phyloP scores from a whole-genome alignment of 2,329 filamentous ascomycete species.

The Helotiales sp. region DNA sequence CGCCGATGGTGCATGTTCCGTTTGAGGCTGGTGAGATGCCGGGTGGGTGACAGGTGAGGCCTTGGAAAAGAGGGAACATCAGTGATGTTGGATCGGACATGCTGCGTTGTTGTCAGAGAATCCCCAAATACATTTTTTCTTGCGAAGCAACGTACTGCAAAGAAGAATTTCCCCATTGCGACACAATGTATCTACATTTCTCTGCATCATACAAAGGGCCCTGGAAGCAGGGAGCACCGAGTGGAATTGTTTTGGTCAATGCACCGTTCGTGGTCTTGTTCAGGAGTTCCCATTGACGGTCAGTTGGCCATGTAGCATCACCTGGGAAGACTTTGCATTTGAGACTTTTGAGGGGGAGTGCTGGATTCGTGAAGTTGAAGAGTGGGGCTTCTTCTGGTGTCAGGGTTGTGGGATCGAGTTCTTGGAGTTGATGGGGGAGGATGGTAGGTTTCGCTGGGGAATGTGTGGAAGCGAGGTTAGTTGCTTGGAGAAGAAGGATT shows the following conservation, averaged over 20 bases:
- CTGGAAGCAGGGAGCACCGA: constrained; percentile 22
- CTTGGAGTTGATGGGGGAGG: background rate
- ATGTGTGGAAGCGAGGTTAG: background rate
- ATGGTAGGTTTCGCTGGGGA: background rate
- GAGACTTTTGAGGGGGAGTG: background rate
- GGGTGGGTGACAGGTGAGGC: constrained; percentile 42
- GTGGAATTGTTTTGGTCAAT: constrained; percentile 24
- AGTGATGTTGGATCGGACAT: constrained; percentile 49
- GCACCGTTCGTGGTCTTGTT: constrained; percentile 27
- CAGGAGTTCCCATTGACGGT: background rate
- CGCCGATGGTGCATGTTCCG: constrained; percentile 26
- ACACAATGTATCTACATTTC: background rate
- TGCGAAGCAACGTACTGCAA: constrained; percentile 8
- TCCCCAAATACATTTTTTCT: too few species aligned
- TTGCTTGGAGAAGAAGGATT: background rate
- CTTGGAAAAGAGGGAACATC: constrained; percentile 56
- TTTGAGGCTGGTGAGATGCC: background rate
- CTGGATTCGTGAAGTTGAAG: background rate
- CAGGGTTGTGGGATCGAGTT: background rate
- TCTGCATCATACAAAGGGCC: constrained; percentile 1
- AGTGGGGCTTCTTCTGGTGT: background rate
- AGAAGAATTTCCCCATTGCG: constrained; percentile 10
- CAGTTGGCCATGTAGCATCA: constrained; percentile 9
- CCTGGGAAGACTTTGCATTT: constrained; percentile 16
- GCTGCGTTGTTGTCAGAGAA: constrained; percentile 28